Percentiles rank a stretch among this genome's conserved stretches.
Evolutionary conservation across 1,284 basidiomycete genomes (phyloP).

Genomic region (Ganoderma multipileum): DNA sequence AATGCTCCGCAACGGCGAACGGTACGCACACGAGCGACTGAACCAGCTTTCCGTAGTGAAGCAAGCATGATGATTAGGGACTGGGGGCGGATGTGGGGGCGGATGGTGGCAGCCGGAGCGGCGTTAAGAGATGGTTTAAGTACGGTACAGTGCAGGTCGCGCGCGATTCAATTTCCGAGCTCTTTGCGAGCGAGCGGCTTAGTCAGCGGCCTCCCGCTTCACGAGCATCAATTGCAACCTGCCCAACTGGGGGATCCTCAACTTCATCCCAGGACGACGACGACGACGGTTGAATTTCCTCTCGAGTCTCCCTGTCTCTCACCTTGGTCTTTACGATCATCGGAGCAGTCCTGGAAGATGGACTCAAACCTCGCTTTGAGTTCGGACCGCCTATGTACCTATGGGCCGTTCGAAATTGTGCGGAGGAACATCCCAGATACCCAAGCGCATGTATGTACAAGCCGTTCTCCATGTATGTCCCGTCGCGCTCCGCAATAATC

Average conservation of each 20-base stretch:
- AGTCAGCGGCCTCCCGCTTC: conserved; percentile 31
- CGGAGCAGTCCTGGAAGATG: conserved; percentile 66
- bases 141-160: not conserved
- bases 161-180: conserved; percentile 15
- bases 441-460: not conserved
- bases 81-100: conserved; percentile 18
- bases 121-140: conserved; percentile 9
- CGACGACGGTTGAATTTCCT: conserved; percentile 70
- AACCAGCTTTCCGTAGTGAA: conserved; percentile 65
- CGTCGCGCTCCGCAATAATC: conserved; percentile 1
- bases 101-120: conserved; percentile 26
- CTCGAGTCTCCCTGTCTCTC: conserved; percentile 74
- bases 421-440: conserved; percentile 59
- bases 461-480: conserved; percentile 7
- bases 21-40: conserved; percentile 64
- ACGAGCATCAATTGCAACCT: conserved; percentile 4
- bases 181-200: conserved; percentile 24
- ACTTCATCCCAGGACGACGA: conserved; percentile 64
- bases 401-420: conserved; percentile 82
- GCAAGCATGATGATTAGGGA: conserved; percentile 57
- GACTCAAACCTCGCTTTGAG: conserved; percentile 77
- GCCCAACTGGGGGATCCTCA: conserved; percentile 14
- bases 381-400: conserved; percentile 63
- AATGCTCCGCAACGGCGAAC: not conserved
- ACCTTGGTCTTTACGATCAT: conserved; percentile 41